These are phyloP conservation scores for Saccharomyces hybrid DNA, from an alignment of 1,139 yeast genomes.

Conservation along the genomic window DNA sequence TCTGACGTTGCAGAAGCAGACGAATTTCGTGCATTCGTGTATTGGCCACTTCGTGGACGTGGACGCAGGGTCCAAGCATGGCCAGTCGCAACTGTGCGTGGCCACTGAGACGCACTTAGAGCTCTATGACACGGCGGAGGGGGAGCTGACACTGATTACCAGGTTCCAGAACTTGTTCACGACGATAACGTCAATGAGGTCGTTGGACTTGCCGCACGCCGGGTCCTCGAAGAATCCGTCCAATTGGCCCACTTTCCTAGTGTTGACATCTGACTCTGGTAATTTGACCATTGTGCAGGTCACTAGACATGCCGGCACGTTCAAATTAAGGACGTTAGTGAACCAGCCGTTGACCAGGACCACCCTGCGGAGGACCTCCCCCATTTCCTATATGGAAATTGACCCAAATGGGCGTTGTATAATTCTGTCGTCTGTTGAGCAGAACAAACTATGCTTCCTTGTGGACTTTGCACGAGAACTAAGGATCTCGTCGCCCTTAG, in stretches of 20 bases:
- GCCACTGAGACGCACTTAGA: slow-evolving; percentile 30
- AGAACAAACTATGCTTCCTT: slow-evolving; percentile 59
- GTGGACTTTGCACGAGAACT: slow-evolving; percentile 42
- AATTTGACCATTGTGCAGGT: slow-evolving; percentile 52
- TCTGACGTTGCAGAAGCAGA: slow-evolving; percentile 54
- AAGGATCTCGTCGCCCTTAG: slow-evolving; percentile 65
- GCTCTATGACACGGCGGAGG: slow-evolving; percentile 43
- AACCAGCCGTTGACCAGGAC: slow-evolving; percentile 69
- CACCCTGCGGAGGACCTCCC: slow-evolving; percentile 67
- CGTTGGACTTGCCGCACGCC: slow-evolving; percentile 15
- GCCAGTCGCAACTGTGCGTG: slow-evolving; percentile 26
- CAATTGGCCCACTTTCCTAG: slow-evolving; percentile 44
- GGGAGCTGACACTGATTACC: slow-evolving; percentile 41
- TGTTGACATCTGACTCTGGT: slow-evolving; percentile 81
- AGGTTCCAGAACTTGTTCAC: slow-evolving; percentile 48
- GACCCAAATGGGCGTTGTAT: slow-evolving; percentile 72
- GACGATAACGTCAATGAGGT: slow-evolving; percentile 45
- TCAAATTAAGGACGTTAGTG: slow-evolving; percentile 42
- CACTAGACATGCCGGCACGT: slow-evolving; percentile 18
- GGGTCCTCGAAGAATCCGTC: slow-evolving; percentile 46
- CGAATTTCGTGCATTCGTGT: slow-evolving; percentile 46
- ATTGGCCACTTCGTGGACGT: slow-evolving; percentile 63
- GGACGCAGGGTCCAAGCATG: slow-evolving; percentile 46
- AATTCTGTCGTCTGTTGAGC: slow-evolving; percentile 65
- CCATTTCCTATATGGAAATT: slow-evolving; percentile 67